Percentiles rank a stretch among this genome's conserved stretches.
These are phyloP conservation scores for Penicillium daleae DNA, from an alignment of 495 filamentous ascomycete species.

Conservation along the genomic window DNA sequence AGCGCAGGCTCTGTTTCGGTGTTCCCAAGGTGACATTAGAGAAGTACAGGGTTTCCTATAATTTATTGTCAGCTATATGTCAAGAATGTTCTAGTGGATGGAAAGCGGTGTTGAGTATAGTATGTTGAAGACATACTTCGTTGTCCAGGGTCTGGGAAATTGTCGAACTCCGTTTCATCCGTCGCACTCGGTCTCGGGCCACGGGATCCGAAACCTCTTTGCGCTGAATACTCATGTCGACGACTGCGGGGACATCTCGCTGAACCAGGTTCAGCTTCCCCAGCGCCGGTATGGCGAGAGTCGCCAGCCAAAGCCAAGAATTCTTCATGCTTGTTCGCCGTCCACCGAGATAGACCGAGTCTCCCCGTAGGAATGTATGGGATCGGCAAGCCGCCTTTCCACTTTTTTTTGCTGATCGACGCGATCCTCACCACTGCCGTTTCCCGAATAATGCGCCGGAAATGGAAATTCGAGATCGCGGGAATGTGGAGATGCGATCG, in stretches of 20 bases:
- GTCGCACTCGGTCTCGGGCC: constrained; percentile 36
- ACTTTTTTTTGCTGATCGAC: background rate
- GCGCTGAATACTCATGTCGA: constrained; percentile 45
- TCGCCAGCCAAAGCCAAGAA: constrained; percentile 23
- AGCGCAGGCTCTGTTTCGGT: constrained; percentile 61
- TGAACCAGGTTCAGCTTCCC: constrained; percentile 33
- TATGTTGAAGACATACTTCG: constrained; percentile 35
- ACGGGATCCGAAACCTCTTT: constrained; percentile 40
- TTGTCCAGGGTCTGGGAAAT: constrained; percentile 43
- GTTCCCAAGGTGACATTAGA: constrained; percentile 75
- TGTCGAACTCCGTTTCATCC: constrained; percentile 37
- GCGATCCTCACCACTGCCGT: background rate
- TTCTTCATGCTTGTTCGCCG: constrained; percentile 25
- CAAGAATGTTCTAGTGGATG: background rate
- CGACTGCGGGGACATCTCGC: constrained; percentile 41
- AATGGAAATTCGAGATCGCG: background rate
- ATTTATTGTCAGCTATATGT: constrained; percentile 1
- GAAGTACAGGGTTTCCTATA: constrained; percentile 62
- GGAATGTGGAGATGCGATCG: background rate
- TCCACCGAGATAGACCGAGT: background rate
- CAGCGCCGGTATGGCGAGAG: constrained; percentile 24
- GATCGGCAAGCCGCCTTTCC: constrained; percentile 11
- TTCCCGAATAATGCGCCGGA: constrained; percentile 1
- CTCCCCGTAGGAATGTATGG: constrained; percentile 4
- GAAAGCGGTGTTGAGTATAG: background rate